A percentile compares a stretch with the other conserved stretches of the same genome.
These are phyloP conservation scores for Castanopsis chinensis DNA, from an alignment of 306 rosid genomes.

Conservation along the genomic window DNA sequence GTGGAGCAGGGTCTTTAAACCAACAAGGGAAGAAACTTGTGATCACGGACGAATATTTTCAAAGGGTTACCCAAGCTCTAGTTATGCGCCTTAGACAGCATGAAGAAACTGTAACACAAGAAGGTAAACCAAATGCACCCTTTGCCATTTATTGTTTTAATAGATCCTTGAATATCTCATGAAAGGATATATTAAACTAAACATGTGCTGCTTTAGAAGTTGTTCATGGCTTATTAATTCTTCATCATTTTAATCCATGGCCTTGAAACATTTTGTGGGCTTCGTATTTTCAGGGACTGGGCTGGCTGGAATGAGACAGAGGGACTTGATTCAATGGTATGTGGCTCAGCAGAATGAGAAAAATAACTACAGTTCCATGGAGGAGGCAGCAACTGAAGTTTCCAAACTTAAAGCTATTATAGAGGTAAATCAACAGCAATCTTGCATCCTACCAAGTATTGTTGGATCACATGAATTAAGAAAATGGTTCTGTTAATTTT, in stretches of 20 bases:
- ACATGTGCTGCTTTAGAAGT: background rate
- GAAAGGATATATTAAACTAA: background rate
- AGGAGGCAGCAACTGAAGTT: conserved; percentile 64
- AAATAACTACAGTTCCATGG: conserved; percentile 64
- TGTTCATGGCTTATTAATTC: background rate
- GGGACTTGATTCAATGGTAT: conserved; percentile 88
- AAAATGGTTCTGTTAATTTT: background rate
- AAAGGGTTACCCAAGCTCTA: conserved; percentile 84
- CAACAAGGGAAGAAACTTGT: conserved; percentile 58
- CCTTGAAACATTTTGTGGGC: conserved; percentile 10
- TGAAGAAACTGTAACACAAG: conserved; percentile 59
- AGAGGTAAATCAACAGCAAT: conserved; percentile 51
- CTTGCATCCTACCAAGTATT: conserved; percentile 5
- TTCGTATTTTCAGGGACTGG: conserved; percentile 53
- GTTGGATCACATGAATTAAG: background rate
- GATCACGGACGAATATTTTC: conserved; percentile 76
- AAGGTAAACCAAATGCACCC: conserved; percentile 45
- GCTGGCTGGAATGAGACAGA: conserved; percentile 92
- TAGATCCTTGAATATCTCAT: background rate
- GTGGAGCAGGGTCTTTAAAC: conserved; percentile 36
- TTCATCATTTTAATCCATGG: conserved; percentile 2
- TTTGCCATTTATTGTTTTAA: conserved; percentile 16
- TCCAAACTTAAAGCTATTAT: conserved; percentile 81
- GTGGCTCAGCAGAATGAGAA: conserved; percentile 81
- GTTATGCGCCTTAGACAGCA: conserved; percentile 89